These are phyloP conservation scores for Hibiscus trionum DNA, from an alignment of 345 rosid genomes.

Conservation along the genomic window DNA sequence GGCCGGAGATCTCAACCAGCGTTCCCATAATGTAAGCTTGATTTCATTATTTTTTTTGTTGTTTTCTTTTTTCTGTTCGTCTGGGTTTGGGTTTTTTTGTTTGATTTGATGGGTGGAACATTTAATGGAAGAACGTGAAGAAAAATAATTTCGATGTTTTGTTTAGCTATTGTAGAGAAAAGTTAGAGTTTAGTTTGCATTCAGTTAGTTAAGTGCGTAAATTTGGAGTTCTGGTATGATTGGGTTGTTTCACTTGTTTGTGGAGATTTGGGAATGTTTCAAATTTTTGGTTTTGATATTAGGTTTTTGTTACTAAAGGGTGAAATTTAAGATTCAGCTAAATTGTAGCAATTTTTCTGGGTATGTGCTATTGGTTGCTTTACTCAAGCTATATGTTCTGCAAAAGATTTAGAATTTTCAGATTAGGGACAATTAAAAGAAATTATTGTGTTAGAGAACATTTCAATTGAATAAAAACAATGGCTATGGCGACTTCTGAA, in stretches of 20 bases:
- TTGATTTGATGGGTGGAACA: constrained; percentile 5
- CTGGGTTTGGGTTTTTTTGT: not conserved
- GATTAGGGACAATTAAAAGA: not conserved
- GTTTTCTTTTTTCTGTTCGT: too few species aligned
- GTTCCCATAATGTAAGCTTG: constrained; percentile 75
- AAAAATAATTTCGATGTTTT: not conserved
- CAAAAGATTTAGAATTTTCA: not conserved
- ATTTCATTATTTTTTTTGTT: not conserved
- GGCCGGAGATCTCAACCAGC: constrained; percentile 99
- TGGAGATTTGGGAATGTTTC: not conserved
- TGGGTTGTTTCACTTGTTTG: not conserved
- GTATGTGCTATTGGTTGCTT: not conserved
- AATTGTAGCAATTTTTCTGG: not conserved
- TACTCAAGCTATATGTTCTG: not conserved
- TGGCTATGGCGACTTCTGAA: not conserved
- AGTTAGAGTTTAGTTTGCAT: not conserved
- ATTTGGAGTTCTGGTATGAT: not conserved
- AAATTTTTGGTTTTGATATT: not conserved
- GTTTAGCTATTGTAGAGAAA: not conserved
- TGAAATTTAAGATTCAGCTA: not conserved
- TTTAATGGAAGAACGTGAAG: not conserved
- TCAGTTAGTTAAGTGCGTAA: not conserved
- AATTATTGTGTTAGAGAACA: not conserved
- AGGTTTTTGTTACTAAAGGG: not conserved
- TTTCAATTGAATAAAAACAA: not conserved